Base-by-base conservation (phyloP, 148 eudicot genomes). In the Bassia scoparia region DNA sequence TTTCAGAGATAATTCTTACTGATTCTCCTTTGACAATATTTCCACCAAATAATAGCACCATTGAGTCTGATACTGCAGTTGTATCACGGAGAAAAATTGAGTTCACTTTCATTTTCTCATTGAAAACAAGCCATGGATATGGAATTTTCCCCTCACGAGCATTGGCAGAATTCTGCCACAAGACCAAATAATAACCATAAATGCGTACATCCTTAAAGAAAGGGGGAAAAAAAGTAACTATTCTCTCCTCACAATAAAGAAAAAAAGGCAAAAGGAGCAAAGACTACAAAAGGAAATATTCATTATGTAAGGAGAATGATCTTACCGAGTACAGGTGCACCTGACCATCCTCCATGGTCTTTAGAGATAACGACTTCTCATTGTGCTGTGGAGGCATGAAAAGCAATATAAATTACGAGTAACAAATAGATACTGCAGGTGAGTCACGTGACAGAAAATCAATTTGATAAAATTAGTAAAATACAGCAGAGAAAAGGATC, bases 261-360 rank as follows among this genome's bases (percentile, higher is more conserved):
- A 14, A 41, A 14, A 7, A 41, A 1, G 46, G 2, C 18, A 48
- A 62, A 21, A 29, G 17, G 72, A 46, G 54, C 30, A n/a, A n/a
- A 72, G 30, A 60, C 52, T 31, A 20, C 49, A 18, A 26, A 52
- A 21, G 27, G 46, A 41, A 41, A 41, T 41, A 8, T 41, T 2
- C 8, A 41, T 37, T 37, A 41, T 41, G 46, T 41, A 27, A 20
- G 53, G 13, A 60, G 35, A 34, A 61, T 20, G 18, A 73, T 78
- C 93, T 87, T 84, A 94, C 98, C 61, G 98, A 86, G 80, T 89
- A 83, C 74, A 94, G 80, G 70, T 83, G 93, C 82, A 94, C 97
- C 69, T 81, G 81, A 69, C 98, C 98, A 75, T 94, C 97, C 80
- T 94, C 98, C 97, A 94, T 94, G 69, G 98, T 91, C 82, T 91